Percentiles rank a stretch among this genome's conserved stretches.
Conservation (phyloP, 805 yeast species). For the Ogataea pini region DNA sequence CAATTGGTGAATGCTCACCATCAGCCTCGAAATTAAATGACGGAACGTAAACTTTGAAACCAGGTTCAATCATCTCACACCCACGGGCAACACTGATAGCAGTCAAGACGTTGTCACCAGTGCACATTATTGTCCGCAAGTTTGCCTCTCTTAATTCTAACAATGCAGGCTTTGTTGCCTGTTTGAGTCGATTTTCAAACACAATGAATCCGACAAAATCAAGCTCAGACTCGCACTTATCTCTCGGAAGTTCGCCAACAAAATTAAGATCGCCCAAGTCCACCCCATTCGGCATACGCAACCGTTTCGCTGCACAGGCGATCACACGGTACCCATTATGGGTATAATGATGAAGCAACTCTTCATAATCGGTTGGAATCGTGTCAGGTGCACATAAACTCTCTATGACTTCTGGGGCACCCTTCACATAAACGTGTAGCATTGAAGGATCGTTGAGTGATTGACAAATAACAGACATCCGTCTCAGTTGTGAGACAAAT, state of each 20-base stretch:
- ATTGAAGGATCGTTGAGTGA: conserved; percentile 36
- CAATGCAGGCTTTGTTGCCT: conserved; percentile 63
- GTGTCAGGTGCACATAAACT: conserved; percentile 72
- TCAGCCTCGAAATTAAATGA: conserved; percentile 41
- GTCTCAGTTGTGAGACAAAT: conserved; percentile 77
- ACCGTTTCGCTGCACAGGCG: conserved; percentile 74
- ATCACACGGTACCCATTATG: conserved; percentile 94
- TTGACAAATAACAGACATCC: conserved; percentile 84
- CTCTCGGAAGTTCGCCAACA: conserved; percentile 55
- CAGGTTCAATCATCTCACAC: conserved; percentile 60
- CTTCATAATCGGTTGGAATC: conserved; percentile 74
- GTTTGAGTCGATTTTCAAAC: conserved; percentile 88
- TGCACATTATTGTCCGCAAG: conserved; percentile 90
- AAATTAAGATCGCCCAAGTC: conserved; percentile 44
- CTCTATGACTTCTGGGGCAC: conserved; percentile 94
- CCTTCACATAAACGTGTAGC: conserved; percentile 71
- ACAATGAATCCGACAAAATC: conserved; percentile 84
- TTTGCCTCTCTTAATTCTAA: conserved; percentile 61
- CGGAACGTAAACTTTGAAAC: conserved; percentile 61
- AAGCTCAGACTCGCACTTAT: conserved; percentile 65
- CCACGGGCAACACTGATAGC: conserved; percentile 93
- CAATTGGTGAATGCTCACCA: conserved; percentile 32
- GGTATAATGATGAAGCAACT: conserved; percentile 77
- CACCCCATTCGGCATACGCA: conserved; percentile 25
- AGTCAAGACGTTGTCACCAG: conserved; percentile 94